Base-by-base conservation (phyloP, 202 grass and related monocot genomes). In the Bolboschoenoplectus hybrid region DNA sequence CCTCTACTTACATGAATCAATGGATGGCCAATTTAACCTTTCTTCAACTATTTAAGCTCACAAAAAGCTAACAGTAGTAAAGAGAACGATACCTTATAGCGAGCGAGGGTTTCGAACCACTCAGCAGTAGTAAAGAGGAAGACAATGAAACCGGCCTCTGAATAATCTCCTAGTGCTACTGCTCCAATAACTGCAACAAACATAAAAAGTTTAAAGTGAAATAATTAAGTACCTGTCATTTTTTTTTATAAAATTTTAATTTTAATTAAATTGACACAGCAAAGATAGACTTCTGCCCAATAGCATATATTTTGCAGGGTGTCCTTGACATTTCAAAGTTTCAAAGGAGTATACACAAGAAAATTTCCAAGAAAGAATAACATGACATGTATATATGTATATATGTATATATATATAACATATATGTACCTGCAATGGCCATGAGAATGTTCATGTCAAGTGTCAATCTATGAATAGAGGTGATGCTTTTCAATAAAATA, bases 401-500 rank as follows among this genome's bases (percentile, higher is more conserved):
- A 26, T 26, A 26, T 26, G 26, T 26, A 26, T 26, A 67, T 36
- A 67, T 67, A 70, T n/a, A 26, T 26, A 26, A 26, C 26, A 16
- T 12, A 55, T 10, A 32, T 44, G 14, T 88, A 91, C 89, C 86
- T 84, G 95, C 90, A 13, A 90, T 84, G 6, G 94, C 51, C 90
- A 97, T 89, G 40, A 97, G 88, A 45, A 89, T 85, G 85, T 97
- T 97, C 86, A 95, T 95, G 87, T 97, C 95, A 1, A 97, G 88
- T 1, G 88, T 2, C 11, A 65, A 84, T 74, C 87, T 84, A 5
- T 84, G 64, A 1, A 88, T 76, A 0, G 87, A 60, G 2, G 84
- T 89, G 17, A 91, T 0, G 2, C 74, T 92, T 4, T 91, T 20
- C 32, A 84, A 82, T 1, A 93, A 12, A 81, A 97, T 86, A 46